Percentiles rank a stretch among this genome's conserved stretches.
phyloP scores from a whole-genome alignment of 371 early-diverging fungal species.

The Haplosporangium sp. region DNA sequence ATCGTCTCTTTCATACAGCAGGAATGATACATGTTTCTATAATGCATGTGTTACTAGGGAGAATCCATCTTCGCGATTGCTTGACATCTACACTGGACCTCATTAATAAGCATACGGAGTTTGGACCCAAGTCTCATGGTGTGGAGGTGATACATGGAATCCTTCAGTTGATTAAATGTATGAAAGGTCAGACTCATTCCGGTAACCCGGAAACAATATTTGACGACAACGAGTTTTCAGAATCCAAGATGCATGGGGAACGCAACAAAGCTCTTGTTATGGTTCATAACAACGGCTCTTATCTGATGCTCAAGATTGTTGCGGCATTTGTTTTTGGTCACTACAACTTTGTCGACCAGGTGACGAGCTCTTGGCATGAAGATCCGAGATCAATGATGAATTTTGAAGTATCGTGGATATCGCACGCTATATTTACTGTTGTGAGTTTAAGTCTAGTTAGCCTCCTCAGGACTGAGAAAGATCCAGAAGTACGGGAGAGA shows the following conservation, averaged over 20 bases:
- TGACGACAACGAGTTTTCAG: conserved; percentile 37
- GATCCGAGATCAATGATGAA: conserved; percentile 51
- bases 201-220: conserved; percentile 47
- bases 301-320: conserved; percentile 38
- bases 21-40: conserved; percentile 48
- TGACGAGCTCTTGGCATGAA: conserved; percentile 37
- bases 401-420: conserved; percentile 51
- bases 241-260: conserved; percentile 22
- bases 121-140: conserved; percentile 50
- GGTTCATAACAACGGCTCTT: conserved; percentile 49
- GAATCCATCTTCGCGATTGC: conserved; percentile 32
- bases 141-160: conserved; percentile 48
- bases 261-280: conserved; percentile 16
- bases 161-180: conserved; percentile 16
- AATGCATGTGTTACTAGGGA: conserved; percentile 31
- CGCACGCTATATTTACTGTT: conserved; percentile 35
- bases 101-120: conserved; percentile 42
- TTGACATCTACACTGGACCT: conserved; percentile 40
- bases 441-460: conserved; percentile 33
- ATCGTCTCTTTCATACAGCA: conserved; percentile 51
- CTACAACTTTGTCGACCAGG: conserved; percentile 28
- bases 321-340: conserved; percentile 49
- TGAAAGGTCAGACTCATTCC: conserved; percentile 18
- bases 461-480: conserved; percentile 36
- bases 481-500: conserved; percentile 9